phyloP scores from a whole-genome alignment of 164 flowering plant species.

The Aristolochia californica region DNA sequence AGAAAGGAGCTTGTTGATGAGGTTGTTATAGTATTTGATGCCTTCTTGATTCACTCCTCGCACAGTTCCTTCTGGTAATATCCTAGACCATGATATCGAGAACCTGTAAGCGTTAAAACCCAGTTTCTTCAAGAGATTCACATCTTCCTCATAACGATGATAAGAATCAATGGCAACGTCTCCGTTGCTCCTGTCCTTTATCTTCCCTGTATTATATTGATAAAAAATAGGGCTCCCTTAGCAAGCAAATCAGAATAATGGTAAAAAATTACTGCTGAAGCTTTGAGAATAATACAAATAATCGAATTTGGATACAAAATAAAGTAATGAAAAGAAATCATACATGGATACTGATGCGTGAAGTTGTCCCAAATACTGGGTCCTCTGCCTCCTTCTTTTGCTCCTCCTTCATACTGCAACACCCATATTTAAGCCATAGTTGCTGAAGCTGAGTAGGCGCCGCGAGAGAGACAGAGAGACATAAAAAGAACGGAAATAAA shows the following conservation, averaged over 20 bases:
- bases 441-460: not conserved
- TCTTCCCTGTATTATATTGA: not conserved
- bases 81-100: too few relatives aligned
- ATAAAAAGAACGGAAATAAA: not conserved
- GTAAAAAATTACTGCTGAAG: not conserved
- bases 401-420: conserved; percentile 42
- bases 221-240: too few relatives aligned
- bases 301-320: too few relatives aligned
- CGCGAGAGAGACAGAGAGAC: not conserved
- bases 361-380: conserved; percentile 41
- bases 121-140: too few relatives aligned
- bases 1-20: too few relatives aligned
- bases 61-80: not conserved
- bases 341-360: conserved; percentile 30
- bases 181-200: conserved; percentile 3
- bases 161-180: not conserved
- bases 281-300: too few relatives aligned
- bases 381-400: conserved; percentile 33
- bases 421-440: not conserved
- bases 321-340: not conserved
- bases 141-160: too few relatives aligned
- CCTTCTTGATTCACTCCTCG: not conserved
- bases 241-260: not conserved
- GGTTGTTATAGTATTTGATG: too few relatives aligned
- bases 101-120: too few relatives aligned